phyloP scores from a whole-genome alignment of 164 flowering plant species.

The Litsea cubeba region DNA sequence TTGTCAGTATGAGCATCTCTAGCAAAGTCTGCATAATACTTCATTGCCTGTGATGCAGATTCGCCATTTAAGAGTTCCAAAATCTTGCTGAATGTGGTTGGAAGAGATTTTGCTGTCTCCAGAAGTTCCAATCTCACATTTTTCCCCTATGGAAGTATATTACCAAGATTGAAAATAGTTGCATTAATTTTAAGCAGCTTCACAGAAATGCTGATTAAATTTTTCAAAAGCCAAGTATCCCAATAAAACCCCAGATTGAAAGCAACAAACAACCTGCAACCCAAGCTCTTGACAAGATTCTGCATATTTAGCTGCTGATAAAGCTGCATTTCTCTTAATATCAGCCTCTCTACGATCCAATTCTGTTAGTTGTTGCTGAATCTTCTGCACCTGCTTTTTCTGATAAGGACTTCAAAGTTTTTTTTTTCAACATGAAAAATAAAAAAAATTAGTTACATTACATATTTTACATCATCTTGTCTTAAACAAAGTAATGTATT shows the following conservation, averaged over 20 bases:
- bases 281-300: conserved; percentile 98
- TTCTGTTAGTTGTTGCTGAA: conserved; percentile 86
- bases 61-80: conserved; percentile 68
- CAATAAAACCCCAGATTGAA: background rate
- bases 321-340: conserved; percentile 74
- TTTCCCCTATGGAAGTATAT: conserved; percentile 52
- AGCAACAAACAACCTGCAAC: conserved; percentile 55
- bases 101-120: conserved; percentile 83
- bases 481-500: background rate
- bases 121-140: conserved; percentile 81
- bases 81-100: conserved; percentile 56
- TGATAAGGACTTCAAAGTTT: conserved; percentile 69
- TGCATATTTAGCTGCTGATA: conserved; percentile 80
- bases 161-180: background rate
- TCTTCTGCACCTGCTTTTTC: conserved; percentile 93
- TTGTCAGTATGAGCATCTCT: conserved; percentile 77
- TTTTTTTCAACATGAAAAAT: background rate
- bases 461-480: background rate
- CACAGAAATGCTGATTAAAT: background rate
- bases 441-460: conserved; percentile 7
- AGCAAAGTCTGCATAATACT: conserved; percentile 79
- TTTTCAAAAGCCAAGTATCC: too few relatives aligned
- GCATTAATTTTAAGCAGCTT: background rate
- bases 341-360: conserved; percentile 91
- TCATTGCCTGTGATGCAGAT: conserved; percentile 61